Base-by-base conservation (phyloP, 176 grass and related monocot genomes). In the Avena atlantica region DNA sequence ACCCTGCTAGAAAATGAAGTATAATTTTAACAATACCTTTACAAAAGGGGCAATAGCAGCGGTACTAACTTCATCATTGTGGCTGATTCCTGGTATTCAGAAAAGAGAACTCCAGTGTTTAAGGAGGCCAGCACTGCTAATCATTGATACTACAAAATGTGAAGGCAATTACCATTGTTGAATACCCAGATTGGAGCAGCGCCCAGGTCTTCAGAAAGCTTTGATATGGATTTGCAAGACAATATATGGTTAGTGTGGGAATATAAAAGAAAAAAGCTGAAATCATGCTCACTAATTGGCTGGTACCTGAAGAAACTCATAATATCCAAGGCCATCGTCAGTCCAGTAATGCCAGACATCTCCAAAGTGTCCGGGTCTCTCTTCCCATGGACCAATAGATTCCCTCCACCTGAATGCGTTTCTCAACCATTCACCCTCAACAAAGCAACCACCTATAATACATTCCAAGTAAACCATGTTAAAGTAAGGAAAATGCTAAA, bases 271-370 rank as follows among this genome's bases (percentile, higher is more conserved):
- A 20, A 34, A 50, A 25, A 29, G 23, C 49, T 36, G 8, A 61
- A 48, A 27, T 80, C 69, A 81, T 25, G 45, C 87, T 71, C 19
- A 60, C 24, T 17, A 53, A 49, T 67, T 83, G 80, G 61, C 62
- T 69, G 14, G 24, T 89, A 97, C 95, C 95, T 88, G 95, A 83
- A 97, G 95, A 89, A 94, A 92, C 59, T 97, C 95, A 68, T 74
- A 89, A 87, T 94, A 97, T 69, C 95, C 95, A 56, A 97, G 92
- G 34, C 95, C 95, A 91, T 97, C 92, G 10, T 97, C 92, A 9
- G 92, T 97, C 95, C 95, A 97, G 59, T 97, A 97, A 83, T 90
- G 82, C 92, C 95, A 97, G 81, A 94, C 89, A 86, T 97, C 95
- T 15, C 95, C 95, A 25, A 89, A 97, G 85, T 97, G 95, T 51